These are phyloP conservation scores for Colletotrichum tropicicola DNA, from an alignment of 2,329 filamentous ascomycete genomes.

Conservation along the genomic window DNA sequence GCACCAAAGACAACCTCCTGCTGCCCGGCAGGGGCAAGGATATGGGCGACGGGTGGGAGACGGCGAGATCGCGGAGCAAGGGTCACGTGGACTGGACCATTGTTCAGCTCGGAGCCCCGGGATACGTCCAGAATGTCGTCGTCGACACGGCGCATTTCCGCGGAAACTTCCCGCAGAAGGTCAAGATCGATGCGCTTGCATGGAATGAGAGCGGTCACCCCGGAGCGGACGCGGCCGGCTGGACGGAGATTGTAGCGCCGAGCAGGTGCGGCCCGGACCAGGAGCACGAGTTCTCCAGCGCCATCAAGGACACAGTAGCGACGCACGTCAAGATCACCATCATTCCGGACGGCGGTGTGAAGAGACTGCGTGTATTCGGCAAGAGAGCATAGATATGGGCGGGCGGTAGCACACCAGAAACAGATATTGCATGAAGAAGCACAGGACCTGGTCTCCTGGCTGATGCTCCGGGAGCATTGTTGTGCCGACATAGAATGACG, in stretches of 20 bases:
- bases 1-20: constrained; percentile 82
- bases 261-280: constrained; percentile 77
- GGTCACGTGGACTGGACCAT: constrained; percentile 85
- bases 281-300: constrained; percentile 72
- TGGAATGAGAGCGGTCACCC: constrained; percentile 65
- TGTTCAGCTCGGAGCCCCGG: constrained; percentile 74
- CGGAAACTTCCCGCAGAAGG: constrained; percentile 84
- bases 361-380: constrained; percentile 82
- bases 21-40: constrained; percentile 81
- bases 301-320: constrained; percentile 67
- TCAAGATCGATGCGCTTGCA: constrained; percentile 71
- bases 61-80: constrained; percentile 75
- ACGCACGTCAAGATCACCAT: constrained; percentile 92
- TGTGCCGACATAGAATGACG: too few relatives aligned
- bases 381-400: constrained; percentile 51
- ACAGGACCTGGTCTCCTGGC: too few relatives aligned
- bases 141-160: constrained; percentile 86
- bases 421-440: too few relatives aligned
- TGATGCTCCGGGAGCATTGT: too few relatives aligned
- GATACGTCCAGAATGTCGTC: constrained; percentile 71
- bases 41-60: constrained; percentile 93
- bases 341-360: constrained; percentile 92
- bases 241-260: constrained; percentile 72
- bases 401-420: too few relatives aligned
- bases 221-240: constrained; percentile 63